Percentiles rank a stretch among this genome's conserved stretches.
These are phyloP conservation scores for Trematosphaeria pertusa DNA, from an alignment of 2,329 filamentous ascomycete genomes.

Conservation along the genomic window DNA sequence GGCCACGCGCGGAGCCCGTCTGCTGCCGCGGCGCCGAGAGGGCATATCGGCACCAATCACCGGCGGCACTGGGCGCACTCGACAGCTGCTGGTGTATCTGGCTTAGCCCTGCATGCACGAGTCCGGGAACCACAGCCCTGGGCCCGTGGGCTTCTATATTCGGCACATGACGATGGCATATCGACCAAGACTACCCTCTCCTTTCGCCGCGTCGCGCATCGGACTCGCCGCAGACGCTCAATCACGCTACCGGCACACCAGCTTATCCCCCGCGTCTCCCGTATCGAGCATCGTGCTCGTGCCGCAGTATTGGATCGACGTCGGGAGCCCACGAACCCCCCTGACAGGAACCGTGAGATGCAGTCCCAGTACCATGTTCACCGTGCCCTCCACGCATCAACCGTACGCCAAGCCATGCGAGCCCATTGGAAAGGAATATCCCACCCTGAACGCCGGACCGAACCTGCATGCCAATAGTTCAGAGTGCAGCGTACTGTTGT, in stretches of 20 bases:
- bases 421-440: slow-evolving; percentile 21
- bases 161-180: slow-evolving; percentile 21
- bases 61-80: slow-evolving; percentile 23
- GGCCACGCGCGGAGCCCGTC: background rate
- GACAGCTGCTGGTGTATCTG: slow-evolving; percentile 26
- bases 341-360: slow-evolving; percentile 19
- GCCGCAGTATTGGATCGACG: slow-evolving; percentile 30
- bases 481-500: slow-evolving; percentile 41
- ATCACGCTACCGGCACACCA: slow-evolving; percentile 2
- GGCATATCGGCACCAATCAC: slow-evolving; percentile 25
- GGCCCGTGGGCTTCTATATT: slow-evolving; percentile 31
- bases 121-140: slow-evolving; percentile 39
- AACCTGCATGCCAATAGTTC: slow-evolving; percentile 38
- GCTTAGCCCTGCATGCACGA: slow-evolving; percentile 34
- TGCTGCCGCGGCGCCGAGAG: slow-evolving; percentile 25
- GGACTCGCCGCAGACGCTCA: slow-evolving; percentile 8
- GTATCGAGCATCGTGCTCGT: slow-evolving; percentile 13
- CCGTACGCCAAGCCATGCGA: slow-evolving; percentile 28
- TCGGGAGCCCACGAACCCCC: slow-evolving; percentile 24
- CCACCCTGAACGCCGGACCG: slow-evolving; percentile 24
- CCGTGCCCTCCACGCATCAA: slow-evolving; percentile 17
- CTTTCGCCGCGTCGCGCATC: slow-evolving; percentile 11
- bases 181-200: slow-evolving; percentile 3
- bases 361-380: slow-evolving; percentile 26
- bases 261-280: slow-evolving; percentile 14